Conservation (phyloP, 2,329 filamentous ascomycete species). For the Gliomastix tumulicola region DNA sequence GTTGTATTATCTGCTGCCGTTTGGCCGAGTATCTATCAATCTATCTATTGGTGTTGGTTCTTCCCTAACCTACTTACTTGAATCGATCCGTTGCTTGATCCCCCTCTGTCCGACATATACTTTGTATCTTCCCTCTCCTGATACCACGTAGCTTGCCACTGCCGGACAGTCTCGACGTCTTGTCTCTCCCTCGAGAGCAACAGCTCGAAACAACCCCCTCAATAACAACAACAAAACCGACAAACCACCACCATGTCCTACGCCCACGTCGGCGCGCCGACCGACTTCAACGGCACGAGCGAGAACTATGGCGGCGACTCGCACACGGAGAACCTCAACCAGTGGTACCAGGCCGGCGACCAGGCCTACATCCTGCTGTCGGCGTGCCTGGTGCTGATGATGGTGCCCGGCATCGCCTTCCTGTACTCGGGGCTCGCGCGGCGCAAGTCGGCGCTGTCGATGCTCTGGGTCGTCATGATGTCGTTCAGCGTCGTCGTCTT, state of each 20-base stretch:
- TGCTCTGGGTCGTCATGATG: conserved; percentile 97
- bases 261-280: conserved; percentile 49
- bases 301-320: conserved; percentile 66
- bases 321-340: conserved; percentile 78
- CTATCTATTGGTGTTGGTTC: too few species aligned
- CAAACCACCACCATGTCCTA: conserved; percentile 45
- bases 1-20: too few species aligned
- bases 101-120: too few species aligned
- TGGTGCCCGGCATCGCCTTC: conserved; percentile 95
- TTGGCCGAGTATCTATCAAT: too few species aligned
- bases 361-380: conserved; percentile 88
- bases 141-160: too few species aligned
- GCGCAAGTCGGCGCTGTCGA: conserved; percentile 91
- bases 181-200: too few species aligned
- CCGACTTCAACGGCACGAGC: conserved; percentile 58
- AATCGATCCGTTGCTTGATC: too few species aligned
- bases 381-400: conserved; percentile 89
- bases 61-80: too few species aligned
- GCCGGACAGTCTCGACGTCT: too few species aligned
- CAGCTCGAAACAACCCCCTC: too few species aligned
- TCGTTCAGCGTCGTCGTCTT: conserved; percentile 87
- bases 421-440: conserved; percentile 97
- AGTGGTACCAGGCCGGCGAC: conserved; percentile 90
- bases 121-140: too few species aligned
- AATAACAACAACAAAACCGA: background rate